A percentile compares a stretch with the other conserved stretches of the same genome.
These are phyloP conservation scores for Betula pendula DNA, from an alignment of 306 rosid species.

Conservation along the genomic window DNA sequence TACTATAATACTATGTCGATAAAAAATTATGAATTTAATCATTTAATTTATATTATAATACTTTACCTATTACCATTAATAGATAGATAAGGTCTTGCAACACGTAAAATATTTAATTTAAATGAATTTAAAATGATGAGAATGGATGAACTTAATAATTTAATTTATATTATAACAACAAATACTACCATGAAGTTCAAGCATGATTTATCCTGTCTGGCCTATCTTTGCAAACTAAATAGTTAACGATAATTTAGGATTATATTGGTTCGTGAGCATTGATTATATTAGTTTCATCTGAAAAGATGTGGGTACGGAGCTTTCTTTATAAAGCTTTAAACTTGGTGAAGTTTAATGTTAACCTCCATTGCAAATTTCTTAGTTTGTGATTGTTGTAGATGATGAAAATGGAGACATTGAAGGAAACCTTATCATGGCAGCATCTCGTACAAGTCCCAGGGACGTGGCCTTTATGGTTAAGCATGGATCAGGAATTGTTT, in stretches of 20 bases:
- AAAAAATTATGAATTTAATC: too few relatives aligned
- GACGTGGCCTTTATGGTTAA: slow-evolving; percentile 66
- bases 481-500: slow-evolving; percentile 82
- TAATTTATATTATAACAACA: too few relatives aligned
- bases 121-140: too few relatives aligned
- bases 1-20: too few relatives aligned
- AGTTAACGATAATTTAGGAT: too few relatives aligned
- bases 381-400: slow-evolving; percentile 90
- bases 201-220: neutral
- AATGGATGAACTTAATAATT: too few relatives aligned
- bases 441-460: slow-evolving; percentile 52
- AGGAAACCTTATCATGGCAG: slow-evolving; percentile 80
- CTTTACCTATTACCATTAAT: too few relatives aligned
- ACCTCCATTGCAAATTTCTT: slow-evolving; percentile 6
- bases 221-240: too few relatives aligned
- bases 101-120: too few relatives aligned
- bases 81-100: too few relatives aligned
- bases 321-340: neutral
- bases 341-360: slow-evolving; percentile 10
- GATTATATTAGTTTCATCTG: neutral
- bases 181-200: neutral
- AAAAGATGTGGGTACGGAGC: neutral
- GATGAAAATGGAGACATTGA: slow-evolving; percentile 67
- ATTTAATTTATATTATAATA: too few relatives aligned
- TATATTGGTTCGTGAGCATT: neutral